phyloP scores from a whole-genome alignment of 1,284 basidiomycete genomes.

The Apiotrichum gamsii region DNA sequence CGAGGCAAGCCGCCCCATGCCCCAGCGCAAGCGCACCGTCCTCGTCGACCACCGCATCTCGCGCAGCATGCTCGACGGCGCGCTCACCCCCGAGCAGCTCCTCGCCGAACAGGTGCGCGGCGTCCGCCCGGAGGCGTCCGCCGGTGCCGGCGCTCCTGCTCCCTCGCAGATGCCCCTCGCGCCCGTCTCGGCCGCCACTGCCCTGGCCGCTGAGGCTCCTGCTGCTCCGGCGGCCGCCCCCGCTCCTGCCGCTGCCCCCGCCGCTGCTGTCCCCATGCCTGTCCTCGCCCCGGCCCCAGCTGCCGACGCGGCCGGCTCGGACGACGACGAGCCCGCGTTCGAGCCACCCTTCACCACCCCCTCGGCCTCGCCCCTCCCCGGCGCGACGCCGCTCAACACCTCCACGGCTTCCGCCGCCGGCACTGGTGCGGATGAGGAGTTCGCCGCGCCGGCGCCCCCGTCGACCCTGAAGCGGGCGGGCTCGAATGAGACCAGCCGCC shows the following conservation, averaged over 20 bases:
- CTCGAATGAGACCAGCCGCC: constrained; percentile 49
- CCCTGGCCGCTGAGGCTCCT: constrained; percentile 22
- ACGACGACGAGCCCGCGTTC: constrained; percentile 3
- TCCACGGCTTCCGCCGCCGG: constrained; percentile 24
- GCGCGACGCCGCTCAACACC: constrained; percentile 8
- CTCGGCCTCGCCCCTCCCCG: constrained; percentile 8
- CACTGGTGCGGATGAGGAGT: too few species aligned
- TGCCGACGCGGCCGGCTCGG: background rate
- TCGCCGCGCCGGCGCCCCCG: too few species aligned
- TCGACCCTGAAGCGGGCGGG: constrained; percentile 49
- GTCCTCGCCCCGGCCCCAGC: too few species aligned
- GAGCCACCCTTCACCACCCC: background rate
- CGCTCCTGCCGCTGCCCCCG: background rate
- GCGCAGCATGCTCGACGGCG: constrained; percentile 51
- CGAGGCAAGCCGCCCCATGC: constrained; percentile 73
- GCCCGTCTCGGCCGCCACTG: background rate
- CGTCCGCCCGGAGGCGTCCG: constrained; percentile 29
- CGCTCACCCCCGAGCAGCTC: constrained; percentile 47
- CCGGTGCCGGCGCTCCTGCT: constrained; percentile 9
- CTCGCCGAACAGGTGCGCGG: constrained; percentile 44
- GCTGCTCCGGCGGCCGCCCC: too few species aligned
- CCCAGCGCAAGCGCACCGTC: constrained; percentile 76
- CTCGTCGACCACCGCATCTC: constrained; percentile 77
- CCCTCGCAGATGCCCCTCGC: background rate
- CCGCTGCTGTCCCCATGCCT: background rate